Evolutionary conservation across 2,329 filamentous ascomycete genomes (phyloP).

Genomic region (Myriosclerotinia duriaeana): DNA sequence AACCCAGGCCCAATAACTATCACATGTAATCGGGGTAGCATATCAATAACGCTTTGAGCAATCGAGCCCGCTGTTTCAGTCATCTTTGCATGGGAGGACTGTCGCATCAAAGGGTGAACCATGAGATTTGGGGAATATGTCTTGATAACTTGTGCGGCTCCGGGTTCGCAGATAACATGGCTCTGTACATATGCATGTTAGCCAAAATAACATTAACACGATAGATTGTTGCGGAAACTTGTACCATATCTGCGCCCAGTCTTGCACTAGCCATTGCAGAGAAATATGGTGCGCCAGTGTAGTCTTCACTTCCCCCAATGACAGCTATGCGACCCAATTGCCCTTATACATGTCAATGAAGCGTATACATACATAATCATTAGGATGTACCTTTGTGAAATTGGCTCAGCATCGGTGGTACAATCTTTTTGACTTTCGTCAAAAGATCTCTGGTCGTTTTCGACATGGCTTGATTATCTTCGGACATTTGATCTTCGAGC

Average conservation of each 20-base stretch:
- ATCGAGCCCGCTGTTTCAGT: conserved; percentile 59
- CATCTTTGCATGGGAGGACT: conserved; percentile 56
- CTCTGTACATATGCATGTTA: conserved; percentile 52
- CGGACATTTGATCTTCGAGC: conserved; percentile 32
- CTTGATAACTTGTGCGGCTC: conserved; percentile 86
- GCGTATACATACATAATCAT: conserved; percentile 13
- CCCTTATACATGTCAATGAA: conserved; percentile 52
- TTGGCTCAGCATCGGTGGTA: conserved; percentile 90
- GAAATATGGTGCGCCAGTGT: conserved; percentile 96
- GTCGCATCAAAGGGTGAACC: conserved; percentile 95
- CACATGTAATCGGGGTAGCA: conserved; percentile 85
- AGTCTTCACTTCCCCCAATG: conserved; percentile 92
- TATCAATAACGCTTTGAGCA: conserved; percentile 67
- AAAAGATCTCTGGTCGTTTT: conserved; percentile 72
- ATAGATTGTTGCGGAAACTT: conserved; percentile 26
- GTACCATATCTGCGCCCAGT: conserved; percentile 85
- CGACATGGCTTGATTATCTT: conserved; percentile 54
- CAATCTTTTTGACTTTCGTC: conserved; percentile 78
- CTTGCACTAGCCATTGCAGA: conserved; percentile 94
- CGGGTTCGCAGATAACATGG: conserved; percentile 93
- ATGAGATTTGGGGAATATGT: conserved; percentile 97
- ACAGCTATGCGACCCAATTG: conserved; percentile 90
- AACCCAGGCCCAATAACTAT: conserved; percentile 91
- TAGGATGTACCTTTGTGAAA: conserved; percentile 81
- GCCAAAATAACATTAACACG: background rate